Base-by-base conservation (phyloP, 148 eudicot genomes). In the Fagopyrum homotropicum region DNA sequence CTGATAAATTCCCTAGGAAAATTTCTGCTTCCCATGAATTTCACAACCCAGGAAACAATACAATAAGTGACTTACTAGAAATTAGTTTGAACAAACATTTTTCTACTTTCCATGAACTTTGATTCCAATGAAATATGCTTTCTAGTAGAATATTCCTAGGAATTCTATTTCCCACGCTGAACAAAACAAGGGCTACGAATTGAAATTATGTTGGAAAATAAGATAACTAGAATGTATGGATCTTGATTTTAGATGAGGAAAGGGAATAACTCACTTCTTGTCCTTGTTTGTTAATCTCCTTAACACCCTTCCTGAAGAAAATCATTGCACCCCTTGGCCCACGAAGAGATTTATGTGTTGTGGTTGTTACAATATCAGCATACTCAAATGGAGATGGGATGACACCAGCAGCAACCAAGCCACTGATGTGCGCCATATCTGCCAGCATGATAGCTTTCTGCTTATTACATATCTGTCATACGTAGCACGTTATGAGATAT, bases 361-460 rank as follows among this genome's bases (percentile, higher is more conserved):
- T 89, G 17, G 89, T 89, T 47, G 74, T 72, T 54, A 72, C 74
- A 35, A 89, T 72, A 79, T 89, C 92, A 46, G 86, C 88, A 75
- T 78, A 89, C 30, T 86, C 90, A 80, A 89, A 89, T 16, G 92
- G 92, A 46, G 98, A 91, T 61, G 94, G 97, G 77, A 93, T 84
- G 47, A 93, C 98, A 63, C 87, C 94, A 63, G 93, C 97, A 52
- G 98, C 98, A 43, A 93, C 98, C 80, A 93, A 75, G 69, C 98
- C 98, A 85, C 98, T 93, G 51, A 93, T 93, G 82, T 93, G 98
- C 40, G 98, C 98, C 98, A 93, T 93, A 77, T 93, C 98, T 61
- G 98, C 98, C 81, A 93, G 75, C 90, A 93, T 75, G 57, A 93
- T 76, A 61, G 98, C 97, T 77, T 93, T 93, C 76, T 91, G 98